Base-by-base conservation (phyloP, 768 basidiomycete species). In the Suillus alpinus region DNA sequence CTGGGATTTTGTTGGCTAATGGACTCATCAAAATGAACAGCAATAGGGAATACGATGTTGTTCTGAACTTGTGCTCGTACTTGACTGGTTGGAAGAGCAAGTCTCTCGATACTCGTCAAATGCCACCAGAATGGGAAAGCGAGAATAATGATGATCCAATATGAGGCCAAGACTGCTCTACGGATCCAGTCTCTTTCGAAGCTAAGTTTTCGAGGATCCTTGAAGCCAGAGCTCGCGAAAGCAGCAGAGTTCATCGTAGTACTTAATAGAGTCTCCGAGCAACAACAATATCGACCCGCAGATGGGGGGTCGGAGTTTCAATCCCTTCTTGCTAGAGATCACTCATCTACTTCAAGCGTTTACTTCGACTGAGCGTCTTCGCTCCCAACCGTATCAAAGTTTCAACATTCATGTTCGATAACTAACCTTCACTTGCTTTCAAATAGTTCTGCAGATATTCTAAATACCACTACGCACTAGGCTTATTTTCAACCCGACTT, bases 111-210 rank as follows among this genome's bases (percentile, higher is more conserved):
- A 64, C 91, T 91, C 5, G 97, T 98, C 31, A 91, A 88, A 56
- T 80, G 81, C 94, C 94, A 98, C 97, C 97, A 99, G 53, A 93
- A 81, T 3, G 97, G 97, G 20, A 95, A 61, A 1, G 88, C 89
- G 7, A 93, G 75, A 37, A 96, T 64, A 39, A 97, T 81, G 31
- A 94, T 75, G 29, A 82, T 58, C 86, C 94, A 94, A 73, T 95
- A 97, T 0, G 91, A 83, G 4, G 79, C 72, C 60, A 95, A 79
- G 63, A 94, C 87, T 29, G 75, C 75, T 64, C 87, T 77, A 34
- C 89, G 80, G 46, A 80, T 77, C 56, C 60, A 66, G 53, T 76
- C 70, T 14, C 76, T 75, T 70, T 90, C 86, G 65, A 81, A 86
- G 67, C 78, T 77, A 26, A 87, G 73, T 16, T 70, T 77, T 49